Evolutionary conservation across 257 asterid species (phyloP), one percentile per base, ranked within the genome.

Genomic region (Solanum acaule): DNA sequence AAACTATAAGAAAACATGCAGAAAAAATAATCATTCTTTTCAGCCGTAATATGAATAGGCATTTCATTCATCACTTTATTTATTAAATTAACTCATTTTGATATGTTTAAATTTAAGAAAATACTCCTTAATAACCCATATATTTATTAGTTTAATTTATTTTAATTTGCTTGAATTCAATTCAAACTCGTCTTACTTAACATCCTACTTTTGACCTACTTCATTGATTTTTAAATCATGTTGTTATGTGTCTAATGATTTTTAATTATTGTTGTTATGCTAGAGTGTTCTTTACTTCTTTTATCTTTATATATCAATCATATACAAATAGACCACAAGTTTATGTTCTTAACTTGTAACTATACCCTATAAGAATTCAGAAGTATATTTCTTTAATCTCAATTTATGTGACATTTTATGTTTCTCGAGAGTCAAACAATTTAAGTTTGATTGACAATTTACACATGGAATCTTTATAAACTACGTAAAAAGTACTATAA

Each of bases 341-440:
- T 76, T 35, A 10, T 34, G 9, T 34, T 34, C 81, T 20, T 73
- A 34, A 34, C 49, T 70, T 29, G 73, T 16, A 52, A 56, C 65
- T 3, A 56, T 3, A 56, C 23, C 63, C 63, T 52, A 16, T 52
- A 56, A 56, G 10, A 56, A 56, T 56, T 56, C 65, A 56, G 18
- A 56, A 56, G 10, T 56, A 16, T 16, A 15, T 16, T 4, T 15
- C 3, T 49, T 16, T 49, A 0, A 0, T 44, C 18, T 4, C 0
- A 44, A 46, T 46, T 15, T 49, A 5, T 2, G 3, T 49, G 8
- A 52, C 0, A 6, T 0, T 52, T 16, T 52, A 0, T 0, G 0
- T 16, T 52, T 52, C 0, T 52, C 0, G 0, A 52, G 2, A 18
- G 4, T 52, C 0, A 2, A 52, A 52, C 1, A 52, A 0, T 52